Conservation (phyloP, 495 filamentous ascomycete genomes). For the Aspergillus diversus region DNA sequence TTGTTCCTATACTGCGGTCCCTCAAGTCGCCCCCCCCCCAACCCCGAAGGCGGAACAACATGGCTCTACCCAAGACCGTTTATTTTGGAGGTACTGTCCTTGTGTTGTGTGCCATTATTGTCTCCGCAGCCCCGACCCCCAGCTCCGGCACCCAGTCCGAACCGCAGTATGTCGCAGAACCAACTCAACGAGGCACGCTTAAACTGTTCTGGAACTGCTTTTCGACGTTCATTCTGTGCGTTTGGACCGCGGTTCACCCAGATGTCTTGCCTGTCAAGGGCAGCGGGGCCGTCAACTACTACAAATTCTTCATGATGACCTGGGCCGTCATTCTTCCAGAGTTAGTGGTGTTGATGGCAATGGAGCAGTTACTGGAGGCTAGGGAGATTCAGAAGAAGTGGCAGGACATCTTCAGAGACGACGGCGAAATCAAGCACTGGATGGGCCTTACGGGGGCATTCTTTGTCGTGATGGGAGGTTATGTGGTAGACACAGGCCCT, state of each 20-base stretch:
- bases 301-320: background rate
- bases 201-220: conserved; percentile 1
- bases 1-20: no score
- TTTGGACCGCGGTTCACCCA: conserved; percentile 1
- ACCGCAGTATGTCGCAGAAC: conserved; percentile 25
- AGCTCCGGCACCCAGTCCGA: background rate
- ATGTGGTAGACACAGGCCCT: background rate
- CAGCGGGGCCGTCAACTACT: background rate
- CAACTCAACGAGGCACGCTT: conserved; percentile 7
- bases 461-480: conserved; percentile 7
- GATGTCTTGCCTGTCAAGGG: background rate
- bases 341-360: background rate
- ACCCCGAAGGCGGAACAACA: no score
- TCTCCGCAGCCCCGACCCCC: background rate
- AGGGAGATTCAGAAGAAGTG: background rate
- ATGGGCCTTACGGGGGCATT: background rate
- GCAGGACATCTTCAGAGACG: background rate
- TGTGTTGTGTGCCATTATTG: background rate
- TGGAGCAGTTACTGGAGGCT: background rate
- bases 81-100: background rate
- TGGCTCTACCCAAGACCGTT: no score
- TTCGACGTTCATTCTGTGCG: background rate
- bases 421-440: background rate
- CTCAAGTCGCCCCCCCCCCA: no score
- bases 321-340: background rate